Base-by-base conservation (phyloP, 768 basidiomycete genomes). In the Tubosaeta sp. region DNA sequence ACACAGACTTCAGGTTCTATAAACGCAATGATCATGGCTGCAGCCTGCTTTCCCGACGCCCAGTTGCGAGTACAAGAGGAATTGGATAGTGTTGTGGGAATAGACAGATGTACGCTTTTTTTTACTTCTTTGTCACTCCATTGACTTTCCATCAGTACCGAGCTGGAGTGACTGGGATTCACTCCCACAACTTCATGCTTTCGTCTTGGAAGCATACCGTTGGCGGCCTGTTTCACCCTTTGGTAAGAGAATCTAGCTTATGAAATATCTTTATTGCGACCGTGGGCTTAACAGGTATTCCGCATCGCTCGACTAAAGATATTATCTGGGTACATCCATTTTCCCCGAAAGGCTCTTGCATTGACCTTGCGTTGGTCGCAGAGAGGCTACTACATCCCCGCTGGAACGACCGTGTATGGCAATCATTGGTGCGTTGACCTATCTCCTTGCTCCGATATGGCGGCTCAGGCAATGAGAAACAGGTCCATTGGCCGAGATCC, bases 281-380 rank as follows among this genome's bases (percentile, higher is more conserved):
- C 21, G 3, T 32, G 25, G 3, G 1, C 4, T 30, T 29, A 3
- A n/a, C 11, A 65, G 61, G 84, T 0, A 77, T 84, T 47, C 69
- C 80, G 0, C 86, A 87, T 54, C 76, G 77, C 36, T 76, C 83
- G 0, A 86, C 82, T 0, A 77, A 75, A 46, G 84, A 86, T 48
- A 76, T 87, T 22, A 62, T 79, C 21, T 87, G 80, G 79, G 82
- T 82, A 27, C 2, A 45, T n/a, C 34, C 11, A 8, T 24, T 19
- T 1, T 10, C 6, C 12, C 12, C 21, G 56, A 25, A 74, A n/a
- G 8, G 3, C 13, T 76, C 71, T 72, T 75, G 13, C 3, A 27
- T 27, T 8, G 30, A 30, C 2, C 0, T 41, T 10, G 35, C 11
- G 5, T 10, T 7, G 2, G 21, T 31, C 4, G 13, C 43, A 68